A percentile compares a stretch with the other conserved stretches of the same genome.
These are phyloP conservation scores for Mycena indigotica DNA, from an alignment of 768 basidiomycete genomes.

Conservation along the genomic window DNA sequence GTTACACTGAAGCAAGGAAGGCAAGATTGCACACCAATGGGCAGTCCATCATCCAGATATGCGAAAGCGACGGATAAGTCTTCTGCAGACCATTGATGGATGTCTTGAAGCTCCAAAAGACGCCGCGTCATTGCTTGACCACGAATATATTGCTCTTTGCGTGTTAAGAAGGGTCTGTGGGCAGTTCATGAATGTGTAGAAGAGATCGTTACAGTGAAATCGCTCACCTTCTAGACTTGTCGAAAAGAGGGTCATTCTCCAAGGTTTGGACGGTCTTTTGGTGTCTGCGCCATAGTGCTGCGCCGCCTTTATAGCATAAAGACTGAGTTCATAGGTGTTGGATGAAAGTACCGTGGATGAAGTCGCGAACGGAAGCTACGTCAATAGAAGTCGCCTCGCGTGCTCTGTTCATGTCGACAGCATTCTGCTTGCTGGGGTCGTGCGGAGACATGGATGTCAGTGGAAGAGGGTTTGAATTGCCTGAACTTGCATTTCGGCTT, in stretches of 20 bases:
- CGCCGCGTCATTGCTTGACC: conserved; percentile 57
- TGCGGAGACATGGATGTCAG: conserved; percentile 26
- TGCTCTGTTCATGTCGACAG: conserved; percentile 54
- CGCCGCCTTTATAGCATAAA: conserved; percentile 42
- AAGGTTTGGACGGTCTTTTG: conserved; percentile 48
- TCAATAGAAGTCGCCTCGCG: conserved; percentile 46
- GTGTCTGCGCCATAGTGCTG: conserved; percentile 51
- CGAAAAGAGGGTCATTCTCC: conserved; percentile 57
- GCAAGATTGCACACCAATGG: conserved; percentile 44
- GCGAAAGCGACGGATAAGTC: conserved; percentile 50
- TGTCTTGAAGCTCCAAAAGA: conserved; percentile 58
- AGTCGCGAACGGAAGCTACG: conserved; percentile 45
- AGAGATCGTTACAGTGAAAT: background rate
- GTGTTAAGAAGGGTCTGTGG: conserved; percentile 56
- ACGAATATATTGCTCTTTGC: conserved; percentile 58
- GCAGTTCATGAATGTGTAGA: background rate
- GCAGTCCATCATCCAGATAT: conserved; percentile 54
- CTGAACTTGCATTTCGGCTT: too few relatives aligned
- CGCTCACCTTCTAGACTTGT: conserved; percentile 56
- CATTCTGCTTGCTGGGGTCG: conserved; percentile 50
- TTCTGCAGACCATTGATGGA: conserved; percentile 53
- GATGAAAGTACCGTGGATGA: conserved; percentile 48
- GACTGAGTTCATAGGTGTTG: background rate
- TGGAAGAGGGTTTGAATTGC: too few relatives aligned
- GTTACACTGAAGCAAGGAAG: background rate